Base-by-base conservation (phyloP, 306 rosid species). In the Ceratonia siliqua region DNA sequence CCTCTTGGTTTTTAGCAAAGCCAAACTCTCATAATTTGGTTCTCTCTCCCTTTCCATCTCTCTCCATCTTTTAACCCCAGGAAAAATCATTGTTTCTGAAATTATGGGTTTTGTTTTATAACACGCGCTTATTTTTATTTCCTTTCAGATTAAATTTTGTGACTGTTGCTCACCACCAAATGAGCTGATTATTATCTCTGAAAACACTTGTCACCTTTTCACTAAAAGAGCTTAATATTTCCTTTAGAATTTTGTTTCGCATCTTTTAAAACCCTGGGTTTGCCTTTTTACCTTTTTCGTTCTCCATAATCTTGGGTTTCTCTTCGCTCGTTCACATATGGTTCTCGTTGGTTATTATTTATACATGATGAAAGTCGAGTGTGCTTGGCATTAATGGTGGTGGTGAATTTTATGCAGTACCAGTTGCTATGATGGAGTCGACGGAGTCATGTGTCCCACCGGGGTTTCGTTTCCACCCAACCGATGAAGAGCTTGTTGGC, bases 381-480 rank as follows among this genome's bases (percentile, higher is more conserved):
- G 67, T 48, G 67, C 73, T 76, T 71, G 76, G 39, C 68, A 52
- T 75, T 89, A 81, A 73, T 75, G 58, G 78, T 77, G 83, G 81
- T 87, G 85, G 62, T 87, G 92, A 89, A 89, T 86, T 86, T 94
- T 83, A 88, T 89, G 92, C 97, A 85, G 90, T n/a, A 70, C 5
- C 38, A 57, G 62, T 28, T 36, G 41, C 33, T 61, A 77, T 74
- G 73, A 90, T 87, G 95, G 92, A 93, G 80, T 78, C 86, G 15
- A 79, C 80, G 82, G 95, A 90, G 85, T 88, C 97, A 4, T 81
- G 88, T 64, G 97, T 94, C 82, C 98, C 75, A 12, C 75, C 75
- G 2, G 75, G 75, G 38, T 70, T 70, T 36, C 64, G 75, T 12
- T 70, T 70, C 33, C 75, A 70, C 39, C 75, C 75, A 54, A 70